Conservation (phyloP, 768 basidiomycete species). For the Daedaleopsis nitida region DNA sequence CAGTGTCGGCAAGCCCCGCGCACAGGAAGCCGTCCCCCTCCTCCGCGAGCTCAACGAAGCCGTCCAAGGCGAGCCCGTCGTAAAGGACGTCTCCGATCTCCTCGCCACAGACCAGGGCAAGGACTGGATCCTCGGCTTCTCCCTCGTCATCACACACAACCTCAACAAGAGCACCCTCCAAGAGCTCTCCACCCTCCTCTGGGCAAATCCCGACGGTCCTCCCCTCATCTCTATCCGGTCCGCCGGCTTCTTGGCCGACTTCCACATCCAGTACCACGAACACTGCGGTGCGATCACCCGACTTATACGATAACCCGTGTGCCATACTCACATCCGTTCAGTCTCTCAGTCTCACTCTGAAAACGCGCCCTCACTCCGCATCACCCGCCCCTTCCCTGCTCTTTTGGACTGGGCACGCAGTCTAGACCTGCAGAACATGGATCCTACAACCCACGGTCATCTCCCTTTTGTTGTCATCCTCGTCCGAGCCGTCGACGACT, state of each 20-base stretch:
- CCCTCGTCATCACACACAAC: conserved; percentile 87
- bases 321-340: conserved; percentile 58
- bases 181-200: conserved; percentile 64
- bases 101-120: conserved; percentile 24
- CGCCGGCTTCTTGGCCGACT: conserved; percentile 88
- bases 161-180: conserved; percentile 57
- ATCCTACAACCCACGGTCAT: conserved; percentile 87
- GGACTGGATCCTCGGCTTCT: conserved; percentile 31
- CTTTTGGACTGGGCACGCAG: conserved; percentile 72
- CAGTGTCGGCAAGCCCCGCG: conserved; percentile 81
- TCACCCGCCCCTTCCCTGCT: conserved; percentile 87
- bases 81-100: conserved; percentile 41
- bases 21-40: conserved; percentile 74
- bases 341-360: conserved; percentile 41
- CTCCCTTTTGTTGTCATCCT: conserved; percentile 90
- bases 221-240: conserved; percentile 80
- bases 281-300: conserved; percentile 62
- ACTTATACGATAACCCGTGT: conserved; percentile 27
- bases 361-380: conserved; percentile 69
- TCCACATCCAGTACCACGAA: conserved; percentile 88
- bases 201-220: conserved; percentile 59
- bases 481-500: conserved; percentile 78
- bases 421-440: conserved; percentile 77
- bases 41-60: conserved; percentile 87
- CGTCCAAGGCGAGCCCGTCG: conserved; percentile 69